phyloP scores from a whole-genome alignment of 306 rosid genomes.

The Cyclanthera cordifolia region DNA sequence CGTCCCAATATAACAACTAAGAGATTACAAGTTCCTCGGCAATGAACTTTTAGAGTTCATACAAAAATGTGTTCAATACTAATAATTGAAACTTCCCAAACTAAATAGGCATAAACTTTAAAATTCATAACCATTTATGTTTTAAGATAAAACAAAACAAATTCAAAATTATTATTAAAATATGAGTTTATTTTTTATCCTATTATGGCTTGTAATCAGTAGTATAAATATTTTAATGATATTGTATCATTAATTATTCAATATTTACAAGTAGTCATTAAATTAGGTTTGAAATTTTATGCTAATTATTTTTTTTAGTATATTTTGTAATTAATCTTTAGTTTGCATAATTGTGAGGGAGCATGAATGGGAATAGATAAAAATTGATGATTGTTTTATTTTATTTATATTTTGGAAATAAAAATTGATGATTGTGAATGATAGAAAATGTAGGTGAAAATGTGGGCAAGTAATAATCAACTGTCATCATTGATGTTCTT shows the following conservation, averaged over 20 bases:
- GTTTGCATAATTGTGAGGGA: neutral
- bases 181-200: too few species aligned
- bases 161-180: too few species aligned
- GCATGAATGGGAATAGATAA: neutral
- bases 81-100: too few species aligned
- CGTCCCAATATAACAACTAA: too few species aligned
- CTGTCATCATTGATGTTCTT: neutral
- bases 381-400: neutral
- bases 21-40: too few species aligned
- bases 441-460: conserved; percentile 11
- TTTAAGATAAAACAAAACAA: too few species aligned
- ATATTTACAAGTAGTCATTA: neutral
- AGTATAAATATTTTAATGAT: neutral
- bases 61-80: too few species aligned
- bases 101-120: too few species aligned
- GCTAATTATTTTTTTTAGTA: neutral
- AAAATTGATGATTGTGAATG: conserved; percentile 6
- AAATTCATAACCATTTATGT: too few species aligned
- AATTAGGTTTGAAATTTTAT: neutral
- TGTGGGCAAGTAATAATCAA: conserved; percentile 6
- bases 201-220: neutral
- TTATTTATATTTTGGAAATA: too few species aligned
- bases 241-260: neutral
- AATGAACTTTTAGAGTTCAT: too few species aligned
- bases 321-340: neutral